These are phyloP conservation scores for Globisporangium camurandrum DNA, from an alignment of 352 stramenopile species.

Conservation along the genomic window DNA sequence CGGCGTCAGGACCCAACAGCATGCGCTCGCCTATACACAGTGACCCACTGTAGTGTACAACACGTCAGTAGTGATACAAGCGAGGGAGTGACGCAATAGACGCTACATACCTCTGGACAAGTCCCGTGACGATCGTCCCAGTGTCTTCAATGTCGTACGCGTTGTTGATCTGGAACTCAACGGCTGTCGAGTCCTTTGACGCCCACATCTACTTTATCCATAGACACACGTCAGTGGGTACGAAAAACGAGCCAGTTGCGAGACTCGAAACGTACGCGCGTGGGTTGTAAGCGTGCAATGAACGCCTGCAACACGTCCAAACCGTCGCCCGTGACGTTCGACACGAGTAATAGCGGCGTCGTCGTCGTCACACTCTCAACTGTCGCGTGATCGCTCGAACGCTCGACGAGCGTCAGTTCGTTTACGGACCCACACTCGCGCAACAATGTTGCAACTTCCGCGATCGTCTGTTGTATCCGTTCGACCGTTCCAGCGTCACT, in stretches of 20 bases:
- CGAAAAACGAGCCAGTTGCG: too few species aligned
- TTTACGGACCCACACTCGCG: conserved; percentile 21
- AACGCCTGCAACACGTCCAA: conserved; percentile 52
- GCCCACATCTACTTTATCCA: conserved; percentile 25
- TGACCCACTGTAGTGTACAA: conserved; percentile 25
- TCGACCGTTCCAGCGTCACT: conserved; percentile 33
- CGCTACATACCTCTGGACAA: conserved; percentile 38
- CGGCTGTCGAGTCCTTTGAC: conserved; percentile 32
- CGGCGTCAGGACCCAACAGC: conserved; percentile 51
- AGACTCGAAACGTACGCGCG: conserved; percentile 27
- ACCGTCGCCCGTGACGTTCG: conserved; percentile 46
- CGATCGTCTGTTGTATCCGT: conserved; percentile 40
- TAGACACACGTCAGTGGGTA: not conserved
- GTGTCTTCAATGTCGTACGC: conserved; percentile 67
- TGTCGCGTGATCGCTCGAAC: not conserved
- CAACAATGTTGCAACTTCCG: conserved; percentile 39
- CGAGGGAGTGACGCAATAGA: not conserved
- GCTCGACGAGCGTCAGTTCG: conserved; percentile 11
- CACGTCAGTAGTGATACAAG: not conserved
- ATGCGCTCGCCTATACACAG: conserved; percentile 55
- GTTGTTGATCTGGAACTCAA: conserved; percentile 76
- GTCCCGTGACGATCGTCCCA: conserved; percentile 59
- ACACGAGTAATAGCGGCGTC: conserved; percentile 60
- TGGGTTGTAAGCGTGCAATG: conserved; percentile 47
- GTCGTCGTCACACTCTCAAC: not conserved